Base-by-base conservation (phyloP, 768 basidiomycete genomes). In the Strobilomyces dryophilus region DNA sequence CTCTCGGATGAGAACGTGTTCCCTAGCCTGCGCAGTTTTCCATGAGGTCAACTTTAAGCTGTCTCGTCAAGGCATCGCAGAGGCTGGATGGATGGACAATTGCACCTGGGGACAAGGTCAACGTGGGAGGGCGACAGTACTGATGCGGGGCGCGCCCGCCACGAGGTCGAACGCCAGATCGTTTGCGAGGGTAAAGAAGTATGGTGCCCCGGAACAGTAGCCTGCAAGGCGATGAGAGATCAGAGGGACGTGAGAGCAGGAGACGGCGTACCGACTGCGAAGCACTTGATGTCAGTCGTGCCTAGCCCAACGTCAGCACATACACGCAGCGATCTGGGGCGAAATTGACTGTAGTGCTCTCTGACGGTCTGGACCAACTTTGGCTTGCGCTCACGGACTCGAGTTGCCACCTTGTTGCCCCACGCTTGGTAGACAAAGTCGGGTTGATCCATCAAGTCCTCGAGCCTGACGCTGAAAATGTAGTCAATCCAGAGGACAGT, bases 151-250 rank as follows among this genome's bases (percentile, higher is more conserved):
- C 71, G 20, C 61, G 81, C 81, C 75, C 17, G 81, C 79, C 1
- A 71, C 68, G n/a, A 81, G 65, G 8, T 60, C 47, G 52, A 67
- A 67, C 3, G 46, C 60, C 34, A 74, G 70, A 42, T 79, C 76
- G 0, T 70, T 77, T 8, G 75, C 73, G 4, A 77, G 69, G 6
- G 79, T 71, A 47, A 83, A 71, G 8, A 73, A 73, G 49, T 73
- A 81, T 0, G 80, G 80, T 0, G 72, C 83, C 7, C 81, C 81
- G 53, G 82, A 83, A 59, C 80, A 85, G 54, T 82, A 82, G 11
- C 82, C 80, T 83, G 29, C 8, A 34, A 41, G 5, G 29, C 29
- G 29, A 29, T 10, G 14, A 14, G 45, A 39, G 42, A 27, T 8
- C 7, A 20, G 40, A 47, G 26, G 12, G 20, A 45, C 20, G 15